Evolutionary conservation across 2,329 filamentous ascomycete genomes (phyloP), one percentile per base, ranked within the genome.

Genomic region (Volutella citrinella): DNA sequence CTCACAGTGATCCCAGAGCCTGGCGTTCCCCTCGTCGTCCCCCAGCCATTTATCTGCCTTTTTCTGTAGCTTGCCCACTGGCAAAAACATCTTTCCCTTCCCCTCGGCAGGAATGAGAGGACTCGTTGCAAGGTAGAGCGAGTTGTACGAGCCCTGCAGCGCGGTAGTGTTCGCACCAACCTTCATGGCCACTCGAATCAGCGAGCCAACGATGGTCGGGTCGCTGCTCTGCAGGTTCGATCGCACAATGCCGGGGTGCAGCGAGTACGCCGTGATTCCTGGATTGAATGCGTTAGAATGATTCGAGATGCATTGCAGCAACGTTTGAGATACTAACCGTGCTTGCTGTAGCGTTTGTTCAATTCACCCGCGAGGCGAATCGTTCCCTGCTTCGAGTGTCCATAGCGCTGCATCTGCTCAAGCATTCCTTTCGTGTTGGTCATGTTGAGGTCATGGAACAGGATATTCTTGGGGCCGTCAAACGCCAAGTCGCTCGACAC

Each of bases 201-300:
- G 21, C 3, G 19, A 30, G 6, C 51, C 49, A 3, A 54, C 22
- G 7, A 46, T 21, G 9, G 17, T 43, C 2, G 36, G 21, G 8
- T 46, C 42, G 6, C 38, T 32, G 6, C 32, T 34, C 18, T 54
- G 51, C 3, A 54, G 35, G 15, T 32, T 31, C 1, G 51, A 46
- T 8, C 36, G 37, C 21, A 54, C 38, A 10, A 54, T 31, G 1
- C 51, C 51, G 0, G 49, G 51, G 26, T 51, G 51, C 2, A 52
- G 14, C 0, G 51, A 48, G 21, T 50, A 54, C 5, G 51, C 51
- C 14, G 51, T 52, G 1, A 54, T 37, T 1, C 48, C 50, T 24
- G n/a, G n/a, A n/a, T 30, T 12, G 3, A 31, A 19, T 5, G 25
- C 15, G 12, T 51, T 10, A 27, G 27, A 4, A 26, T 11, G 14